These are phyloP conservation scores for Gnetum montanum DNA, from an alignment of 75 land plant genomes.

Conservation along the genomic window DNA sequence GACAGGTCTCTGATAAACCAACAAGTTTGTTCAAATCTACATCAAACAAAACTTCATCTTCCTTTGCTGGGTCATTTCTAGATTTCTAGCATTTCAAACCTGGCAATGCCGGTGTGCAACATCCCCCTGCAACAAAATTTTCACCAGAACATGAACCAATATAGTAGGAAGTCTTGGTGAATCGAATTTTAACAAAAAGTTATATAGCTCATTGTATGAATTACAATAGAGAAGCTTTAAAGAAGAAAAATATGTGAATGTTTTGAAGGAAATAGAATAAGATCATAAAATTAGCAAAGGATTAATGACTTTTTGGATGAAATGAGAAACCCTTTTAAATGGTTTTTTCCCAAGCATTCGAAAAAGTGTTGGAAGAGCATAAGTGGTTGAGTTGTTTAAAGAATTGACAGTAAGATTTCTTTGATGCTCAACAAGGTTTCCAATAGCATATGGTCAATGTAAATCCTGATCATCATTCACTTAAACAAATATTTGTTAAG, in stretches of 20 bases:
- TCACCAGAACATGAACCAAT: not conserved
- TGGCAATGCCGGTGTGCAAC: slow-evolving; percentile 13
- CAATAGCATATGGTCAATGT: no score
- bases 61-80: slow-evolving; percentile 20
- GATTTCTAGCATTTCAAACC: slow-evolving; percentile 32
- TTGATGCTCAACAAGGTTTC: no score
- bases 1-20: slow-evolving; percentile 54
- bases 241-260: not conserved
- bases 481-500: no score
- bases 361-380: slow-evolving; percentile 74
- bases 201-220: not conserved
- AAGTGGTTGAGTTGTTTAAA: no score
- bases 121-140: not conserved
- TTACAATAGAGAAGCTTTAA: not conserved
- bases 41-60: slow-evolving; percentile 57
- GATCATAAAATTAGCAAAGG: no score
- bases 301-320: not conserved
- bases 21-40: slow-evolving; percentile 57
- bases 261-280: no score
- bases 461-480: no score
- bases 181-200: not conserved
- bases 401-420: no score
- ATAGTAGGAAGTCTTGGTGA: not conserved
- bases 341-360: slow-evolving; percentile 61
- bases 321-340: slow-evolving; percentile 48